Evolutionary conservation across 441 rosid species (phyloP), one percentile per base, ranked within the genome.

Genomic region (Biscutella auriculata): DNA sequence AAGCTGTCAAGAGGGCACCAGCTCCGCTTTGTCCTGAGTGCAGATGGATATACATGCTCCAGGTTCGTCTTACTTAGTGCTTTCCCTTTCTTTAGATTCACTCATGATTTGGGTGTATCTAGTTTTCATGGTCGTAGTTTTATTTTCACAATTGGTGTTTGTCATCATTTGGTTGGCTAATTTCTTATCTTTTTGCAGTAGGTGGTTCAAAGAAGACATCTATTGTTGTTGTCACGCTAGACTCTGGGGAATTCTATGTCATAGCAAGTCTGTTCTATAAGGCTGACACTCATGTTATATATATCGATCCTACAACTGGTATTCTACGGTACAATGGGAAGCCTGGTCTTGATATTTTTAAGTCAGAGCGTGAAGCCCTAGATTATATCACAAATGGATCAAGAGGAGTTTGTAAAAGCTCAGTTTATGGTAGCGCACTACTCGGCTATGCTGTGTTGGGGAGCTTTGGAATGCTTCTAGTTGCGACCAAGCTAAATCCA

Each of bases 271-370:
- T 88, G 73, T 82, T 76, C 16, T 70, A 77, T 28, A 83, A 83
- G 77, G 49, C 46, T 3, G 83, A 78, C 53, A 86, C 98, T 53
- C 98, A 88, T 50, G 81, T 87, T 65, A 81, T 93, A 62, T 82
- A 80, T 72, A 69, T 87, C 67, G 98, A 93, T 67, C 98, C 97
- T 16, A 87, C 95, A 0, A 88, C 92, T 8, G 98, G 98, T 46
- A 35, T 56, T 13, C 79, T 93, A 61, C 62, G 80, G 35, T 82
- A 84, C 73, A 72, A 64, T 33, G 97, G 88, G 58, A 82, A 83
- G 73, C 68, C 60, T 9, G 95, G 90, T 41, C 60, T 66, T 52
- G 95, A 88, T 54, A 67, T 71, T 62, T 88, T 93, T 72, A 78
- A 63, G 46, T 84, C 88, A 47, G 95, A 84, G 77, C 78, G 82